Evolutionary conservation across 768 basidiomycete genomes (phyloP).

Genomic region (Suillus subalutaceus): DNA sequence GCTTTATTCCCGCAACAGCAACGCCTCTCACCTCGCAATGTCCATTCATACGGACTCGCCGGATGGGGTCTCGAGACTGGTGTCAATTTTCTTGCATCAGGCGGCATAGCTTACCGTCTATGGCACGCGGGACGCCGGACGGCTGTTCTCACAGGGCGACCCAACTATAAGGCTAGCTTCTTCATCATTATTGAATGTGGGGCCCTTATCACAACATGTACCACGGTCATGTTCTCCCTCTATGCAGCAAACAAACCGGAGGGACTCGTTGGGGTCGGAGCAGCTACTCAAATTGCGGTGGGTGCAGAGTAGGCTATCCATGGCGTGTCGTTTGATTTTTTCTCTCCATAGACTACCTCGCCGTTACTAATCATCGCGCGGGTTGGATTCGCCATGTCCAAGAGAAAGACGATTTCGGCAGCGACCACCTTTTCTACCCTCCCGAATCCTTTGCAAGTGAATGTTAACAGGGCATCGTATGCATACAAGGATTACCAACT

Average conservation of each 20-base stretch:
- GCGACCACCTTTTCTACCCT: not conserved
- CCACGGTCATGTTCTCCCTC: slow-evolving; percentile 16
- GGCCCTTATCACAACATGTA: slow-evolving; percentile 15
- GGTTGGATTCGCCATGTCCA: slow-evolving; percentile 16
- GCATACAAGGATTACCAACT: not conserved
- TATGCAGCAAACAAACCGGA: slow-evolving; percentile 1
- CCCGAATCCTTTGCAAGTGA: not conserved
- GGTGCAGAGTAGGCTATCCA: slow-evolving; percentile 3
- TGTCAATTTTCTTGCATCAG: slow-evolving; percentile 21
- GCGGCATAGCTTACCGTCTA: slow-evolving; percentile 22
- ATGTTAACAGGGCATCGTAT: not conserved
- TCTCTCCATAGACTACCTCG: slow-evolving; percentile 17
- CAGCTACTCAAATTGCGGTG: slow-evolving; percentile 21
- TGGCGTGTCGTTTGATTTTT: not conserved
- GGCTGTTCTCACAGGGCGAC: slow-evolving; percentile 8
- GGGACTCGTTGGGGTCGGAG: slow-evolving; percentile 14
- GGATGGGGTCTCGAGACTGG: slow-evolving; percentile 18
- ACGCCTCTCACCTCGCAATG: not conserved
- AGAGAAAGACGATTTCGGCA: not conserved
- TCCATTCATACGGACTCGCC: slow-evolving; percentile 7
- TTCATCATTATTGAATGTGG: slow-evolving; percentile 26
- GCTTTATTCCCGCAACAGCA: slow-evolving; percentile 18
- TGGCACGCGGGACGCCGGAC: slow-evolving; percentile 16
- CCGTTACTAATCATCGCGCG: slow-evolving; percentile 23
- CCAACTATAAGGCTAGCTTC: slow-evolving; percentile 16